phyloP scores from a whole-genome alignment of 345 rosid genomes.

The Arabidopsis suecica region DNA sequence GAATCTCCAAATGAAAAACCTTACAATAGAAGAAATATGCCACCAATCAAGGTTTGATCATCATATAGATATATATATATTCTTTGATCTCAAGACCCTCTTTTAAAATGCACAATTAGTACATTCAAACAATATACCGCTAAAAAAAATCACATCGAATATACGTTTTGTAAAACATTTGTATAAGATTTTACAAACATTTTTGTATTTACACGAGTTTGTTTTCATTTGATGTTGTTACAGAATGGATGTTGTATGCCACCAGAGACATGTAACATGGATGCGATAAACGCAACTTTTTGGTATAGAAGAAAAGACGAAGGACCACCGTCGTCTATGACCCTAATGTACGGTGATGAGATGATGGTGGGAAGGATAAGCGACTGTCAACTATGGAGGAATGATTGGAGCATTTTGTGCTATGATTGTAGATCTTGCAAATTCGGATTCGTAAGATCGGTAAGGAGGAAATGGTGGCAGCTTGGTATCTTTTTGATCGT shows the following conservation, averaged over 20 bases:
- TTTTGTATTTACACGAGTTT: not conserved
- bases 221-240: constrained; percentile 7
- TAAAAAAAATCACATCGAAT: not conserved
- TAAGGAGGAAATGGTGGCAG: constrained; percentile 71
- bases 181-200: not conserved
- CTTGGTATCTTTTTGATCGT: constrained; percentile 67
- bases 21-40: constrained; percentile 51
- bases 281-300: constrained; percentile 61
- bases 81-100: not conserved
- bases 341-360: constrained; percentile 29
- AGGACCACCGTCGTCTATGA: constrained; percentile 23
- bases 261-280: constrained; percentile 62
- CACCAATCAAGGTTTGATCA: constrained; percentile 62
- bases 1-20: constrained; percentile 42
- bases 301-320: constrained; percentile 54
- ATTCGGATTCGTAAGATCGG: constrained; percentile 55
- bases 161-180: not conserved
- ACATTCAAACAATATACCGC: no score
- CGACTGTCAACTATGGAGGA: constrained; percentile 68
- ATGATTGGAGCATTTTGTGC: constrained; percentile 55
- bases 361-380: constrained; percentile 25
- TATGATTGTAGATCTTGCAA: constrained; percentile 67
- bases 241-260: constrained; percentile 88
- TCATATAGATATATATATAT: not conserved
- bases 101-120: not conserved